phyloP scores from a whole-genome alignment of 2,329 filamentous ascomycete genomes.

The Aureobasidium subglaciale region DNA sequence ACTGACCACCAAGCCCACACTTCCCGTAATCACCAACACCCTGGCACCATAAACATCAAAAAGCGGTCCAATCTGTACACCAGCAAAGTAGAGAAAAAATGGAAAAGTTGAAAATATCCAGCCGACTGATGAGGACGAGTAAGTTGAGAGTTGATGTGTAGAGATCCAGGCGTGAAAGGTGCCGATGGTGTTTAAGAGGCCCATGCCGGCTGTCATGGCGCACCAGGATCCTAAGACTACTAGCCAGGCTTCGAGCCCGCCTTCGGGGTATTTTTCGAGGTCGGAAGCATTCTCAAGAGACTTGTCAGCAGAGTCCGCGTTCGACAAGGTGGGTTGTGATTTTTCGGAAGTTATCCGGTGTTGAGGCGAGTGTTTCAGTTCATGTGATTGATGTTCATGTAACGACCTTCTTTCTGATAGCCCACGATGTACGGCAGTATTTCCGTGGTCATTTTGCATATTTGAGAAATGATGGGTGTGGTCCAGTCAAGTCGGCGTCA shows the following conservation, averaged over 20 bases:
- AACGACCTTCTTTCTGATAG: no score
- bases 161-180: constrained; percentile 20
- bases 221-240: constrained; percentile 71
- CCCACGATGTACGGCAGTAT: no score
- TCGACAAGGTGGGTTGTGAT: background rate
- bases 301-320: no score
- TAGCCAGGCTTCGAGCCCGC: constrained; percentile 69
- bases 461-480: no score
- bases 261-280: constrained; percentile 61
- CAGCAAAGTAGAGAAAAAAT: constrained; percentile 24
- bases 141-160: constrained; percentile 20
- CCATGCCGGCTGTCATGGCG: constrained; percentile 59
- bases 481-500: background rate
- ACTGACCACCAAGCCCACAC: constrained; percentile 49
- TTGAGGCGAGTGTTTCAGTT: background rate
- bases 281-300: background rate
- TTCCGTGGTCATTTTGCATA: no score
- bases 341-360: background rate
- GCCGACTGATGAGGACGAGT: constrained; percentile 21
- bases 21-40: constrained; percentile 62
- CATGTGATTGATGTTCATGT: no score
- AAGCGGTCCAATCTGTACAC: constrained; percentile 33
- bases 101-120: constrained; percentile 25
- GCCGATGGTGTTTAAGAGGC: constrained; percentile 24
- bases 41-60: constrained; percentile 43